These are phyloP conservation scores for Gossypium turneri DNA, from an alignment of 345 rosid genomes.

Conservation along the genomic window DNA sequence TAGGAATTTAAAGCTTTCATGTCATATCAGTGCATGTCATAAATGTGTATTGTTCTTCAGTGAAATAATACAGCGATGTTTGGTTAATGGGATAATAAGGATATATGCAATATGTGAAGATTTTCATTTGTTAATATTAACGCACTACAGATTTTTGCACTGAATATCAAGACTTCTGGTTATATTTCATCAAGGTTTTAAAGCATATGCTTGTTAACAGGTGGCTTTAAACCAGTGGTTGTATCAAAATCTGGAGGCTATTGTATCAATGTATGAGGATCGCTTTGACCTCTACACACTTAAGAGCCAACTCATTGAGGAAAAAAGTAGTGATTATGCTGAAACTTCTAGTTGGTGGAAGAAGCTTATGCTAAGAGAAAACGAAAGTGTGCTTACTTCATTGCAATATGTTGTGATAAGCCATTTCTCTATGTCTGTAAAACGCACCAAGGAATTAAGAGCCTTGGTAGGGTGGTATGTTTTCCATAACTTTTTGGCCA, in stretches of 20 bases:
- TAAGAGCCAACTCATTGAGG: constrained; percentile 40
- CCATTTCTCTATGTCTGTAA: constrained; percentile 58
- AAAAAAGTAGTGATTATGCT: constrained; percentile 29
- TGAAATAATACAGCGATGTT: background rate
- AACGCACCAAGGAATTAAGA: constrained; percentile 79
- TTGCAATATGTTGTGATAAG: constrained; percentile 42
- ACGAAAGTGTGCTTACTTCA: constrained; percentile 33
- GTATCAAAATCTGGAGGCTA: constrained; percentile 84
- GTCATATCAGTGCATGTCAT: background rate
- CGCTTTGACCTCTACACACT: constrained; percentile 76
- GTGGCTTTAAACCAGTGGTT: constrained; percentile 84
- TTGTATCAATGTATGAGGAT: constrained; percentile 89
- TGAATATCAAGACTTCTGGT: background rate
- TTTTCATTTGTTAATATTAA: background rate
- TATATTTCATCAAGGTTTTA: background rate
- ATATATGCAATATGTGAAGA: background rate
- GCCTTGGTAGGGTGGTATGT: constrained; percentile 85
- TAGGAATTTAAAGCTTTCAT: too few species aligned
- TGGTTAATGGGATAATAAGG: background rate
- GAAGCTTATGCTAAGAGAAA: constrained; percentile 39
- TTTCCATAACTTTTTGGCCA: constrained; percentile 21
- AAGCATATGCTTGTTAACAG: constrained; percentile 32
- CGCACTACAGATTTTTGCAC: background rate
- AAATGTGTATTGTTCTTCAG: background rate
- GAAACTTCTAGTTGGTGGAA: constrained; percentile 63